Conservation (phyloP, 768 basidiomycete species). For the Termitomyces sp. region DNA sequence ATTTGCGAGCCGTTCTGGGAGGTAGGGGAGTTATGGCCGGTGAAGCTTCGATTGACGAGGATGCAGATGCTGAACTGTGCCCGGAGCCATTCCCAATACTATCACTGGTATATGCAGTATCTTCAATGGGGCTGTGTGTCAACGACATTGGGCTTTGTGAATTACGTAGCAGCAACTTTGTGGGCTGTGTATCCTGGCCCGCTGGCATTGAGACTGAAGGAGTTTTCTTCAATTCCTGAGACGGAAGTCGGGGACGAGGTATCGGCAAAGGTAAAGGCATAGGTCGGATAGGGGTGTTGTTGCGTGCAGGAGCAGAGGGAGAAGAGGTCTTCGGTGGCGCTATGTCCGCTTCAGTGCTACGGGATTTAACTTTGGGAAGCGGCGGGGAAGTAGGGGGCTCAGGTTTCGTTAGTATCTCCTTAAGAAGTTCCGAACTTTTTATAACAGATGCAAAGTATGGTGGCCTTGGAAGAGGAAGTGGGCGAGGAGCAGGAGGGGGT, state of each 20-base stretch:
- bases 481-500: background rate
- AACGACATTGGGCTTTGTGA: background rate
- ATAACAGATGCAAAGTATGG: background rate
- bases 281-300: background rate
- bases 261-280: slow-evolving; percentile 12
- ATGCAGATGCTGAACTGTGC: background rate
- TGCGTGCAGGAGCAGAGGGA: background rate
- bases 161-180: background rate
- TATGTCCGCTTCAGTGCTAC: background rate
- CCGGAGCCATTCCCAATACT: background rate
- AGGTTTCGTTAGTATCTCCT: background rate
- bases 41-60: background rate
- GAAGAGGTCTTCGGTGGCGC: background rate
- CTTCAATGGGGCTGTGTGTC: background rate
- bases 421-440: background rate
- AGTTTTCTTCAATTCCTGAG: background rate
- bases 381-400: background rate
- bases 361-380: background rate
- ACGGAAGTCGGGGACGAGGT: slow-evolving; percentile 7
- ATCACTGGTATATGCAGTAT: background rate
- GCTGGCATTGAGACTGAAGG: background rate
- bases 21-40: background rate
- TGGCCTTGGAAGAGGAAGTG: background rate
- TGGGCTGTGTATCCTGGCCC: background rate
- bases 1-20: slow-evolving; percentile 10